These are phyloP conservation scores for Schrenkiella parvula DNA, from an alignment of 345 rosid genomes.

Conservation along the genomic window DNA sequence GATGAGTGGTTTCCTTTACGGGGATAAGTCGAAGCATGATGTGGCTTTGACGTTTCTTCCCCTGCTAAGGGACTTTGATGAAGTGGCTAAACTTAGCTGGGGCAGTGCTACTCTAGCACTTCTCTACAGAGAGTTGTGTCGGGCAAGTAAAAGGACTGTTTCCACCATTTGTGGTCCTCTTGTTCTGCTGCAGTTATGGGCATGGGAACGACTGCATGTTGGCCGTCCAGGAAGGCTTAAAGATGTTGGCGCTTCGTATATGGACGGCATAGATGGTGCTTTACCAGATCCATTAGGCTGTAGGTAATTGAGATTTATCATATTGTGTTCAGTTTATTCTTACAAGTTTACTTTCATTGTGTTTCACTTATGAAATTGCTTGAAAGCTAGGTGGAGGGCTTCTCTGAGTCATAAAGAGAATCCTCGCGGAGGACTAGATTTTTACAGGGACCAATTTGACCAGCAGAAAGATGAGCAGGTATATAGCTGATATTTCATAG, in stretches of 20 bases:
- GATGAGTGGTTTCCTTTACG: slow-evolving; percentile 40
- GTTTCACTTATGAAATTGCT: slow-evolving; percentile 27
- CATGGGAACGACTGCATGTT: slow-evolving; percentile 39
- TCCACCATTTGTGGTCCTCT: slow-evolving; percentile 40
- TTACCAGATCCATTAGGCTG: slow-evolving; percentile 41
- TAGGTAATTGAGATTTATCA: slow-evolving; percentile 27
- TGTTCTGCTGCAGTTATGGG: slow-evolving; percentile 39
- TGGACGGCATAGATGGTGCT: slow-evolving; percentile 38
- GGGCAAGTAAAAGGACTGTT: slow-evolving; percentile 38
- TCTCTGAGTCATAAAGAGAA: slow-evolving; percentile 41
- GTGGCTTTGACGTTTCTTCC: slow-evolving; percentile 39
- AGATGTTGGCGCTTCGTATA: slow-evolving; percentile 33
- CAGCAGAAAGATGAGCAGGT: slow-evolving; percentile 43
- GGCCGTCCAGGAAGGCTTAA: slow-evolving; percentile 39
- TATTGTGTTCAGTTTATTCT: not conserved
- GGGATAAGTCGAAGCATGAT: slow-evolving; percentile 38
- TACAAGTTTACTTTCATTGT: not conserved
- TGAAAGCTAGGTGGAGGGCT: slow-evolving; percentile 40
- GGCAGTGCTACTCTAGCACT: slow-evolving; percentile 39
- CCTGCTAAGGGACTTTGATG: slow-evolving; percentile 29
- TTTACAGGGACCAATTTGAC: slow-evolving; percentile 40
- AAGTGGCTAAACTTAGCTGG: slow-evolving; percentile 36
- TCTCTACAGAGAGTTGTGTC: slow-evolving; percentile 38
- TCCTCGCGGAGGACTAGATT: slow-evolving; percentile 40
- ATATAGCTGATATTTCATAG: not conserved